Evolutionary conservation across 164 flowering plant genomes (phyloP).

Genomic region (Vitis rotundifolia): DNA sequence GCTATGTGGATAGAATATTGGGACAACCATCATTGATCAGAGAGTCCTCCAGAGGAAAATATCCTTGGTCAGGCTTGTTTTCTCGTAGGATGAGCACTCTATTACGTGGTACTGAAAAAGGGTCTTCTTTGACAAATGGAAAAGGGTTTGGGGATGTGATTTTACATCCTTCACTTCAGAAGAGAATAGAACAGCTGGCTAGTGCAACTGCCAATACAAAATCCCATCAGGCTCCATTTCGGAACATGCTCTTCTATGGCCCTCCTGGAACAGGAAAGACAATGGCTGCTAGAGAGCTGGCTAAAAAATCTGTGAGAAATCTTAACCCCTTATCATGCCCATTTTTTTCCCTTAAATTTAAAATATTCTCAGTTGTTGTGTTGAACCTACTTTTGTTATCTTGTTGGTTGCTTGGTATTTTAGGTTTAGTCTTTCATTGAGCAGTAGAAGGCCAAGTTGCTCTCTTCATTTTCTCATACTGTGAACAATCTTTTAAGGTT

Average conservation of each 20-base stretch:
- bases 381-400: neutral
- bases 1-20: slow-evolving; percentile 91
- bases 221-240: slow-evolving; percentile 88
- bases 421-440: too few species aligned
- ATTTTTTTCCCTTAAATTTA: neutral
- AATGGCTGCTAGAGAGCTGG: slow-evolving; percentile 98
- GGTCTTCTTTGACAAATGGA: slow-evolving; percentile 39
- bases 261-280: slow-evolving; percentile 99
- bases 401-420: neutral
- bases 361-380: neutral
- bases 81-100: slow-evolving; percentile 57
- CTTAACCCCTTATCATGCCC: neutral
- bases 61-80: slow-evolving; percentile 89
- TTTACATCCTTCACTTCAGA: slow-evolving; percentile 77
- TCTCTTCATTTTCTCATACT: too few species aligned
- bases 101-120: slow-evolving; percentile 33
- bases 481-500: too few species aligned
- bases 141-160: slow-evolving; percentile 91
- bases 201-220: slow-evolving; percentile 95
- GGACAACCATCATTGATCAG: slow-evolving; percentile 97
- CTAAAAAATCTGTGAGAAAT: slow-evolving; percentile 80
- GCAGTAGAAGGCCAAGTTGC: too few species aligned
- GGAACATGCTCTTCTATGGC: slow-evolving; percentile 97
- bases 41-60: slow-evolving; percentile 92
- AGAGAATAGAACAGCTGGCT: slow-evolving; percentile 84